Percentiles rank a stretch among this genome's conserved stretches.
These are phyloP conservation scores for Alternaria triticimaculans DNA, from an alignment of 2,329 filamentous ascomycete genomes.

Conservation along the genomic window DNA sequence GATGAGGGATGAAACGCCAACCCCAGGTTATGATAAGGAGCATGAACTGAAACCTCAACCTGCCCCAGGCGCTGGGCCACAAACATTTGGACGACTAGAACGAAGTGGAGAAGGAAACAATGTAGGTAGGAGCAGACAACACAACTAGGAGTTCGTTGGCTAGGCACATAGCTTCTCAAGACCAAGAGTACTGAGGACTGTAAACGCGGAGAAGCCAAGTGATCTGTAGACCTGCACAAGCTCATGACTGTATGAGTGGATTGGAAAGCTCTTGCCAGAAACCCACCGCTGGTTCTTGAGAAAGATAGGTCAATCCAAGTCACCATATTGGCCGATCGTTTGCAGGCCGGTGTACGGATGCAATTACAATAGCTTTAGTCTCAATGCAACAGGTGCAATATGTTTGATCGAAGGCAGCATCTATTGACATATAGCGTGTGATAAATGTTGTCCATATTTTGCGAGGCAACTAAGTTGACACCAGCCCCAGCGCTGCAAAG, in stretches of 20 bases:
- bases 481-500: neutral
- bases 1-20: conserved; percentile 26
- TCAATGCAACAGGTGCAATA: neutral
- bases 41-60: conserved; percentile 28
- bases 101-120: neutral
- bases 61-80: conserved; percentile 16
- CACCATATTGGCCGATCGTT: neutral
- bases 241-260: neutral
- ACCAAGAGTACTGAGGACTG: neutral
- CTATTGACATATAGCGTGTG: neutral
- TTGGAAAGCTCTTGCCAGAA: neutral
- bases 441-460: neutral
- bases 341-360: neutral
- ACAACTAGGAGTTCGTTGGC: neutral
- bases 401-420: neutral
- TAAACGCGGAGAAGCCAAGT: neutral
- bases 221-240: neutral
- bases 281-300: neutral
- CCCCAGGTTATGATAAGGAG: conserved; percentile 20
- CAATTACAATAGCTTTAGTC: neutral
- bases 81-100: conserved; percentile 2
- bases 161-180: neutral
- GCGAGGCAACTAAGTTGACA: neutral
- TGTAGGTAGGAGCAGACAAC: neutral
- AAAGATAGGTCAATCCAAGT: neutral